phyloP scores from a whole-genome alignment of 306 rosid species.

The Ziziphus jujuba region DNA sequence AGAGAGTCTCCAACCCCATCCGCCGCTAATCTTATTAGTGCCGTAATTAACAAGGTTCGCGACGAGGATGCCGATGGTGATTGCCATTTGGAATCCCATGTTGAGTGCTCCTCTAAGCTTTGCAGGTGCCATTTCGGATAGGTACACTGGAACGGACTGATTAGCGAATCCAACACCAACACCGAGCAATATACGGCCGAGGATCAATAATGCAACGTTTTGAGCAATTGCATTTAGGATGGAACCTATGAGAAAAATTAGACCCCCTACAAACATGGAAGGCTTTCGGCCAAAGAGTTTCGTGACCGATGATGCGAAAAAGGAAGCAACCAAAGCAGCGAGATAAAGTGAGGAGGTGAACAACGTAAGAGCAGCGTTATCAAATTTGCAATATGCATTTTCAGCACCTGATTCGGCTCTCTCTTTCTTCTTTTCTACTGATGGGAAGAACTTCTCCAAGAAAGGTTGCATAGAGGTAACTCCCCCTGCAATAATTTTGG shows the following conservation, averaged over 20 bases:
- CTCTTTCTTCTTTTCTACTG: background rate
- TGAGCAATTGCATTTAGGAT: constrained; percentile 22
- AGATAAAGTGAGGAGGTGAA: constrained; percentile 47
- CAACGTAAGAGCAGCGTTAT: constrained; percentile 21
- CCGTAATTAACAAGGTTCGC: constrained; percentile 37
- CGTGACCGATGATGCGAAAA: constrained; percentile 41
- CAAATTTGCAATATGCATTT: constrained; percentile 35
- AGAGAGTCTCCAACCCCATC: constrained; percentile 44
- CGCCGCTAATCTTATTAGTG: constrained; percentile 23
- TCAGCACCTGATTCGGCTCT: background rate
- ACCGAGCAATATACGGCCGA: constrained; percentile 42
- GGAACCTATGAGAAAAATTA: constrained; percentile 29
- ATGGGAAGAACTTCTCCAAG: constrained; percentile 32
- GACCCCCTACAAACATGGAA: constrained; percentile 36
- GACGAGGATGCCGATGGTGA: constrained; percentile 38
- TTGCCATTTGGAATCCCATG: constrained; percentile 41
- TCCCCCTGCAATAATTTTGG: constrained; percentile 31
- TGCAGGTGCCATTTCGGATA: constrained; percentile 53
- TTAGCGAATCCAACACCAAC: constrained; percentile 42
- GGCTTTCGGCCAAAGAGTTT: constrained; percentile 31
- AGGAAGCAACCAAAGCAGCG: constrained; percentile 41
- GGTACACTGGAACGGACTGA: constrained; percentile 45
- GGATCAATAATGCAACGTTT: constrained; percentile 24
- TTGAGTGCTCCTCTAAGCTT: constrained; percentile 48
- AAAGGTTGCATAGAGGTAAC: constrained; percentile 38